These are phyloP conservation scores for Nemania sp. DNA, from an alignment of 2,329 filamentous ascomycete genomes.

Conservation along the genomic window DNA sequence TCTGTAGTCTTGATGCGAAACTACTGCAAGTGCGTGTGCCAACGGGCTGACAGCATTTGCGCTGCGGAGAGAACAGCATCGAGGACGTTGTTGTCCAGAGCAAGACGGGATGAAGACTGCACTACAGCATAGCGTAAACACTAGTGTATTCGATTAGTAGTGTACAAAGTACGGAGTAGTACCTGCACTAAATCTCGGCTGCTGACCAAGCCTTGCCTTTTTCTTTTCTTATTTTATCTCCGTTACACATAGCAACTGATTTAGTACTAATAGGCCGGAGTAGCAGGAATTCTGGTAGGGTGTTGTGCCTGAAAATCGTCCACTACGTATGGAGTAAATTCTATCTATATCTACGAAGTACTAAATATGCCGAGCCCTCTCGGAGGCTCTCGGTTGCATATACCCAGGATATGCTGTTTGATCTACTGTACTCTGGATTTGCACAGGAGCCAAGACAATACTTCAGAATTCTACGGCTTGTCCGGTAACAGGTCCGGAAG, in stretches of 20 bases:
- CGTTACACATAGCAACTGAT: too few species aligned
- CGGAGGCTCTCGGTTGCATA: too few species aligned
- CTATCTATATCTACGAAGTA: too few species aligned
- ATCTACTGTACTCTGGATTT: neutral
- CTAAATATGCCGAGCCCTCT: too few species aligned
- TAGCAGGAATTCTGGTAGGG: too few species aligned
- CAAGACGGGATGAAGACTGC: neutral
- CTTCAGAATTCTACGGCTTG: constrained; percentile 3
- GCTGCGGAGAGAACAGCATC: neutral
- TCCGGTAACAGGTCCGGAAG: neutral
- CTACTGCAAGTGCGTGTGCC: constrained; percentile 18
- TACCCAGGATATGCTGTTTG: too few species aligned
- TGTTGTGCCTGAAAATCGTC: too few species aligned
- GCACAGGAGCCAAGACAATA: constrained; percentile 1
- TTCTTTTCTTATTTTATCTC: neutral
- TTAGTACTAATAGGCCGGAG: too few species aligned
- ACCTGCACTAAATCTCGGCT: too few species aligned
- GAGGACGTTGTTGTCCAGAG: too few species aligned
- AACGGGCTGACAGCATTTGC: neutral
- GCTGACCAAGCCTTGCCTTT: neutral
- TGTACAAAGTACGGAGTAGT: too few species aligned
- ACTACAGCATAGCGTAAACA: neutral
- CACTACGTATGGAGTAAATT: too few species aligned
- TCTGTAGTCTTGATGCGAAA: constrained; percentile 9
- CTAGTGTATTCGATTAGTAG: neutral